These are phyloP conservation scores for Pythium periplocum DNA, from an alignment of 352 stramenopile species.

Conservation along the genomic window DNA sequence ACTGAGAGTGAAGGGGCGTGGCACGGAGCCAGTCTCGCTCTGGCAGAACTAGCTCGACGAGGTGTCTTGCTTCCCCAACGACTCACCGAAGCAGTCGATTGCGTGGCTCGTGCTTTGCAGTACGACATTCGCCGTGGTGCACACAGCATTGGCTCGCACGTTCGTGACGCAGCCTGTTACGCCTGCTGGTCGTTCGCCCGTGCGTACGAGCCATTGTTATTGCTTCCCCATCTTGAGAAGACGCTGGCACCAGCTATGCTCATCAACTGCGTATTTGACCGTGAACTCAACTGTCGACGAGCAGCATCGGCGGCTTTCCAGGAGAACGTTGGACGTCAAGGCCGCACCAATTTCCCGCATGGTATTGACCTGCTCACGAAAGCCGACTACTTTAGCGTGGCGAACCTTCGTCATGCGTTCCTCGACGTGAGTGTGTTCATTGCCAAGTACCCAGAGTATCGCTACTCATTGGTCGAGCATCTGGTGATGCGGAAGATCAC, in stretches of 20 bases:
- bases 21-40: slow-evolving; percentile 96
- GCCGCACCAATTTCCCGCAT: slow-evolving; percentile 91
- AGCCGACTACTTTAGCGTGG: slow-evolving; percentile 98
- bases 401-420: slow-evolving; percentile 89
- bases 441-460: slow-evolving; percentile 88
- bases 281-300: slow-evolving; percentile 97
- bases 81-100: slow-evolving; percentile 89
- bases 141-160: slow-evolving; percentile 94
- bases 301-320: slow-evolving; percentile 98
- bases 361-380: slow-evolving; percentile 96
- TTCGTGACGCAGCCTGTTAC: slow-evolving; percentile 98
- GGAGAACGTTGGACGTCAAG: slow-evolving; percentile 90
- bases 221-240: slow-evolving; percentile 86
- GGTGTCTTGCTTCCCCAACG: slow-evolving; percentile 93
- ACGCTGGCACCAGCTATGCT: slow-evolving; percentile 90
- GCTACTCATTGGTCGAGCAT: slow-evolving; percentile 79
- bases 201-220: slow-evolving; percentile 90
- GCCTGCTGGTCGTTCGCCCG: slow-evolving; percentile 97
- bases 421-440: slow-evolving; percentile 89
- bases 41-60: slow-evolving; percentile 93
- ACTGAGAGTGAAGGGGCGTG: slow-evolving; percentile 92
- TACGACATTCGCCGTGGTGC: slow-evolving; percentile 95
- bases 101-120: slow-evolving; percentile 87
- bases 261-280: slow-evolving; percentile 95
- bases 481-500: slow-evolving; percentile 84